Base-by-base conservation (phyloP, 2,329 filamentous ascomycete genomes). In the Fusarium sp. region DNA sequence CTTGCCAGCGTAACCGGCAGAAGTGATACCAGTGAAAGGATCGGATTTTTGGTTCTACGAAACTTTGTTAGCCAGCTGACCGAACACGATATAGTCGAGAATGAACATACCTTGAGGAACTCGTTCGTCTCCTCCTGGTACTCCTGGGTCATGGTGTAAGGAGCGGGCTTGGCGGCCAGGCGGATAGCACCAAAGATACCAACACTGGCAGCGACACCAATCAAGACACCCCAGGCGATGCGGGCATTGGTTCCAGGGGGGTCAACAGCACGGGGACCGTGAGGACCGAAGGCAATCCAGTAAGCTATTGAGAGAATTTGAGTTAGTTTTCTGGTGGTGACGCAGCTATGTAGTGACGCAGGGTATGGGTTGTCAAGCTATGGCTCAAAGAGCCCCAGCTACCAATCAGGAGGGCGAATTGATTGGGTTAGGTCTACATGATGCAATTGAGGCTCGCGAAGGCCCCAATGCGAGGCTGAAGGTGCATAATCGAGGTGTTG, bases 251-350 rank as follows among this genome's bases (percentile, higher is more conserved):
- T 95, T 76, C 93, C 95, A 71, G 96, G 91, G 67, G 95, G 93
- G 72, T 91, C 81, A 67, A 86, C 83, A 73, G 95, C 90, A 75
- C 96, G 95, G 74, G 96, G 96, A 60, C 96, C 96, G 82, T 99
- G 96, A 77, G 94, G 90, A 71, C 96, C 96, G 79, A 99, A 99
- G 72, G 96, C 94, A 77, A 99, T 97, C 91, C 92, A 99, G 89
- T 98, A 99, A 70, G 96, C 96, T 99, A 79, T 81, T 76, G 72
- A 78, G 74, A 76, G 72, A 75, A 66, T 73, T 77, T 77, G 69
- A 76, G 75, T 82, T 76, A 79, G 78, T 76, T 73, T 75, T 71
- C 50, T 32, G 51, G 32, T 61, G 39, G 61, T 72, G 53, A 60
- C 51, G 51, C 44, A 56, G 47, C 28, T 58, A 46, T 55, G 49